Conservation (phyloP, 2,329 filamentous ascomycete species). For the Bipolaris bicolor region DNA sequence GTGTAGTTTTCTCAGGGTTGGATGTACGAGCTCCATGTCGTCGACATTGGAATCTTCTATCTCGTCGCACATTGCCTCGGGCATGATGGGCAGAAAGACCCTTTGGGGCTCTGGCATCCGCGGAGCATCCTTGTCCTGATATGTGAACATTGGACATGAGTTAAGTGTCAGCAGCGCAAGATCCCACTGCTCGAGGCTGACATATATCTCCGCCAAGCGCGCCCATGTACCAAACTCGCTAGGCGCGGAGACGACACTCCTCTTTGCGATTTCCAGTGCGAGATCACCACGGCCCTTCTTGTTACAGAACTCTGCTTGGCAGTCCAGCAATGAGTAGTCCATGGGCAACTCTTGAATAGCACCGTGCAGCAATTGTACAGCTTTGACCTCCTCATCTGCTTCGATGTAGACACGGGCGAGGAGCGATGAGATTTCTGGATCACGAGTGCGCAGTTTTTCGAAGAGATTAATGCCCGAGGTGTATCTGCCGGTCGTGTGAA, state of each 20-base stretch:
- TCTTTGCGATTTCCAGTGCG: slow-evolving; percentile 90
- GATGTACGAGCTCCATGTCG: slow-evolving; percentile 84
- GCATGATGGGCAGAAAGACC: slow-evolving; percentile 82
- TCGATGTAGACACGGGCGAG: slow-evolving; percentile 90
- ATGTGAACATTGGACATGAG: slow-evolving; percentile 99
- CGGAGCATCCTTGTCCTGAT: slow-evolving; percentile 96
- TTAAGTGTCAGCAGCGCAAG: slow-evolving; percentile 93
- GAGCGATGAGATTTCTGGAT: slow-evolving; percentile 91
- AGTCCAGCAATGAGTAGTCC: slow-evolving; percentile 96
- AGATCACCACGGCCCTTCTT: slow-evolving; percentile 86
- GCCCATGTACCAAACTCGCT: slow-evolving; percentile 99
- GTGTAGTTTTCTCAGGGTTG: slow-evolving; percentile 81
- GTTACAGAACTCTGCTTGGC: slow-evolving; percentile 89
- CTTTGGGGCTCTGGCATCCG: slow-evolving; percentile 91
- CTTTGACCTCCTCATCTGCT: slow-evolving; percentile 96
- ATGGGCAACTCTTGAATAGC: slow-evolving; percentile 90
- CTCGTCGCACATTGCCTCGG: slow-evolving; percentile 90
- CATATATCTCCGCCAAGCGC: slow-evolving; percentile 88
- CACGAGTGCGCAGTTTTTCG: slow-evolving; percentile 88
- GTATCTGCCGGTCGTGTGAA: slow-evolving; percentile 92
- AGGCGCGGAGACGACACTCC: slow-evolving; percentile 91
- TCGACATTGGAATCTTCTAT: slow-evolving; percentile 87
- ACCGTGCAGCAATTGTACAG: slow-evolving; percentile 84
- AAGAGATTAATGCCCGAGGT: slow-evolving; percentile 97
- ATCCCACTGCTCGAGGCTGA: slow-evolving; percentile 94